Conservation (phyloP, 179 eudicot species). For the Patellifolia procumbens region DNA sequence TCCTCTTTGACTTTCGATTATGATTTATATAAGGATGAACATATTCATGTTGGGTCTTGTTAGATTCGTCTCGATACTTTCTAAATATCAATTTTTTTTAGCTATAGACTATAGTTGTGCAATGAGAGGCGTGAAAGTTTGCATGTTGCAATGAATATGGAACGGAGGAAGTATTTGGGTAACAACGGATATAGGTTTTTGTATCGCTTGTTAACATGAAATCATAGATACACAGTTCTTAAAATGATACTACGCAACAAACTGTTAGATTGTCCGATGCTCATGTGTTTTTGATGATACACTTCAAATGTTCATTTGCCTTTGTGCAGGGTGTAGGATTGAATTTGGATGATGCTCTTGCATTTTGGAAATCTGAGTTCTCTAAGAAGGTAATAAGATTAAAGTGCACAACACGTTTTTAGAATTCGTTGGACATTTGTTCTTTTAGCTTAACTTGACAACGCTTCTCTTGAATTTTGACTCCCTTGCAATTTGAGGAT, state of each 20-base stretch:
- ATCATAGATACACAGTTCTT: neutral
- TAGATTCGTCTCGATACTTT: too few species aligned
- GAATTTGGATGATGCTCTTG: slow-evolving; percentile 95
- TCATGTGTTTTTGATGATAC: neutral
- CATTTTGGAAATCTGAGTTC: slow-evolving; percentile 95
- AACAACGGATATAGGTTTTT: neutral
- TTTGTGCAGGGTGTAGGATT: slow-evolving; percentile 84
- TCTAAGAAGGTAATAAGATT: slow-evolving; percentile 60
- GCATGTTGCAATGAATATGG: too few species aligned
- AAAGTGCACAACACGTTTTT: neutral
- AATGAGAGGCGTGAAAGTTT: too few species aligned
- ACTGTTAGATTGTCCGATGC: neutral
- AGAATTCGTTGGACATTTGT: neutral
- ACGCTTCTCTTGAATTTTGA: neutral
- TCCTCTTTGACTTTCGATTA: too few species aligned
- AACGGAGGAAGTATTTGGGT: neutral
- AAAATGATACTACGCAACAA: neutral
- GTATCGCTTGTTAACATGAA: neutral
- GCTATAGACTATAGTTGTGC: too few species aligned
- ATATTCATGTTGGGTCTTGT: too few species aligned
- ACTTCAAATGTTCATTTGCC: neutral
- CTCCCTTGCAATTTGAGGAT: too few species aligned
- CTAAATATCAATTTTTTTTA: too few species aligned
- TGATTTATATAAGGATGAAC: too few species aligned
- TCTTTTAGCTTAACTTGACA: neutral